Percentiles rank a stretch among this genome's conserved stretches.
These are phyloP conservation scores for Jatropha curcas DNA, from an alignment of 345 rosid genomes.

Conservation along the genomic window DNA sequence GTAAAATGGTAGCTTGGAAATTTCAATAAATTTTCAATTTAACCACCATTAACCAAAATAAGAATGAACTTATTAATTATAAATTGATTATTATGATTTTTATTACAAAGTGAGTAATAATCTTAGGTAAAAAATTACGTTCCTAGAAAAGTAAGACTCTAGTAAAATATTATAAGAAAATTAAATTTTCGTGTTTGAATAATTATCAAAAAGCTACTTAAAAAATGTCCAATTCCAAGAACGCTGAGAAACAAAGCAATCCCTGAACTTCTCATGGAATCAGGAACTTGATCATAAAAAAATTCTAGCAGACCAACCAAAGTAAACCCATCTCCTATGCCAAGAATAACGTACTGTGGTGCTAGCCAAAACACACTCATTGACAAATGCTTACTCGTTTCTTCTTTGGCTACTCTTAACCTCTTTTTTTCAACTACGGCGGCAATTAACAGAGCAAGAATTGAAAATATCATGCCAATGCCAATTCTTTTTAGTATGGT, in stretches of 20 bases:
- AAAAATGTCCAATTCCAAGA: slow-evolving; percentile 49
- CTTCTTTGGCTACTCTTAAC: neutral
- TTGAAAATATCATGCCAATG: slow-evolving; percentile 26
- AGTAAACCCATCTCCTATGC: slow-evolving; percentile 51
- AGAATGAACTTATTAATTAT: too few relatives aligned
- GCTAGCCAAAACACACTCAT: slow-evolving; percentile 44
- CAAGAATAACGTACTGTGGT: slow-evolving; percentile 34
- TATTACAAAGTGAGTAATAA: too few relatives aligned
- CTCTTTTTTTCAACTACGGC: slow-evolving; percentile 31
- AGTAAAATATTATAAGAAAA: too few relatives aligned
- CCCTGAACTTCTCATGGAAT: slow-evolving; percentile 65
- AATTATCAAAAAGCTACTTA: slow-evolving; percentile 45
- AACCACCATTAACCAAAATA: too few relatives aligned
- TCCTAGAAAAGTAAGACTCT: too few relatives aligned
- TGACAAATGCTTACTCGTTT: neutral
- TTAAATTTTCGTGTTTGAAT: too few relatives aligned
- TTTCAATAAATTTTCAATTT: too few relatives aligned
- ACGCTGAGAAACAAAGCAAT: slow-evolving; percentile 59
- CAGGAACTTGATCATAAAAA: slow-evolving; percentile 70
- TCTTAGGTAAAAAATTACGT: too few relatives aligned
- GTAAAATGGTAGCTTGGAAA: too few relatives aligned
- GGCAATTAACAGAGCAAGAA: slow-evolving; percentile 21
- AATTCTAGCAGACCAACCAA: slow-evolving; percentile 67
- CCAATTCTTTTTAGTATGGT: slow-evolving; percentile 38
- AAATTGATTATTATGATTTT: too few relatives aligned